Conservation (phyloP, 345 rosid species). For the Populus davidiana region DNA sequence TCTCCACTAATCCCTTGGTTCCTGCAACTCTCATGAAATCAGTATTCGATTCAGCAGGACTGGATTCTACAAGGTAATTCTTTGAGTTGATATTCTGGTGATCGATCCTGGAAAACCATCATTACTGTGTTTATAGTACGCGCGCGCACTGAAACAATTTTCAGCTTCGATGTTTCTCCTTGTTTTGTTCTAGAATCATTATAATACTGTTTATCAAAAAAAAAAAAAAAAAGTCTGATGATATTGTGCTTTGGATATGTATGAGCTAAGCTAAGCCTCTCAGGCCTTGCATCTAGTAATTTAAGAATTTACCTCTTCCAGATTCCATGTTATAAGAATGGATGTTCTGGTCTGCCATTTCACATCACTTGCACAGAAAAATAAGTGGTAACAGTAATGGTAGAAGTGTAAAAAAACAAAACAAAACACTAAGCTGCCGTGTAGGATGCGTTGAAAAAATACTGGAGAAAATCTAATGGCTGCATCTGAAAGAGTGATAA, state of each 20-base stretch:
- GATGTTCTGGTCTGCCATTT: no score
- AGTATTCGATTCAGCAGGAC: slow-evolving; percentile 39
- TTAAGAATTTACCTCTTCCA: not conserved
- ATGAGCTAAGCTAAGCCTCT: not conserved
- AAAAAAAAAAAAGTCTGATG: no score
- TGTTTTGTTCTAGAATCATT: no score
- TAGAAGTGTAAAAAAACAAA: no score
- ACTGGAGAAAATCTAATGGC: no score
- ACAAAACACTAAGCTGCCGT: no score
- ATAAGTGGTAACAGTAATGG: no score
- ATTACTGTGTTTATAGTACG: not conserved
- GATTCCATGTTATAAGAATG: not conserved
- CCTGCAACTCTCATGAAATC: slow-evolving; percentile 36
- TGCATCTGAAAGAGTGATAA: no score
- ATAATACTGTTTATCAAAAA: no score
- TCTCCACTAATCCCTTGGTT: slow-evolving; percentile 33
- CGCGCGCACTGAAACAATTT: not conserved
- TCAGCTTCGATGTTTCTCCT: not conserved
- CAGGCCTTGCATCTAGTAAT: not conserved
- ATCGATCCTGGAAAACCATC: not conserved
- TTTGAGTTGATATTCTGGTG: slow-evolving; percentile 2
- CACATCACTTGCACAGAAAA: no score
- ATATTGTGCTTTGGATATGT: no score
- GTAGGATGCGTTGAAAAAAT: no score
- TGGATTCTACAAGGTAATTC: slow-evolving; percentile 48